Evolutionary conservation across 208 protist genomes (phyloP), one percentile per base, ranked within the genome.

Genomic region (Trypanosoma caninum): DNA sequence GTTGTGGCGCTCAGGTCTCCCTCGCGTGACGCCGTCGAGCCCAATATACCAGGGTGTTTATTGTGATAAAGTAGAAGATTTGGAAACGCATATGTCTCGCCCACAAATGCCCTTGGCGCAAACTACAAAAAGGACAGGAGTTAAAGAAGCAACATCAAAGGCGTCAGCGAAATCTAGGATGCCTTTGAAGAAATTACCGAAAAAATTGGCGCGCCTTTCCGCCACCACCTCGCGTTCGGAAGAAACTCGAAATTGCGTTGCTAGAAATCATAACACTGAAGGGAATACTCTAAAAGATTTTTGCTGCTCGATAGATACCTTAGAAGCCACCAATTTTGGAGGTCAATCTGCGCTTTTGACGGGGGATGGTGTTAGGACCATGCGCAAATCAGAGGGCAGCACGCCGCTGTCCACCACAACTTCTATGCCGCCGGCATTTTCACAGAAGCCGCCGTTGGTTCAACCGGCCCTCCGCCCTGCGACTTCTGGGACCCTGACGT

Each of bases 1-100:
- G 72, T 48, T 94, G 3, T 97, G 93, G 90, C 76, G 76, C 25
- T 83, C 84, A 5, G 82, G 80, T n/a, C 48, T 92, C 23, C 74
- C 76, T 2, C 45, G 41, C 35, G 34, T 54, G 62, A 27, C 31
- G 28, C 34, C 53, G 38, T 10, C 51, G 44, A 65, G 48, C 22
- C 18, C 41, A 31, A 38, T 34, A 27, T 45, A 65, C 13, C 14
- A 37, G 9, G 23, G 48, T 7, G 47, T n/a, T 8, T 30, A 30
- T n/a, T 37, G 14, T 10, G 46, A 47, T 38, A 23, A 5, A n/a
- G n/a, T 28, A 16, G 8, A 44, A 0, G 31, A 38, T 59, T 11
- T 33, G 31, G 51, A 31, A 22, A 23, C 22, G 20, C n/a, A n/a
- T n/a, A n/a, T n/a, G n/a, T n/a, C n/a, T n/a, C 30, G 22, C 28